Percentiles rank a stretch among this genome's conserved stretches.
These are phyloP conservation scores for Fraxinus latifolia DNA, from an alignment of 305 asterid genomes.

Conservation along the genomic window DNA sequence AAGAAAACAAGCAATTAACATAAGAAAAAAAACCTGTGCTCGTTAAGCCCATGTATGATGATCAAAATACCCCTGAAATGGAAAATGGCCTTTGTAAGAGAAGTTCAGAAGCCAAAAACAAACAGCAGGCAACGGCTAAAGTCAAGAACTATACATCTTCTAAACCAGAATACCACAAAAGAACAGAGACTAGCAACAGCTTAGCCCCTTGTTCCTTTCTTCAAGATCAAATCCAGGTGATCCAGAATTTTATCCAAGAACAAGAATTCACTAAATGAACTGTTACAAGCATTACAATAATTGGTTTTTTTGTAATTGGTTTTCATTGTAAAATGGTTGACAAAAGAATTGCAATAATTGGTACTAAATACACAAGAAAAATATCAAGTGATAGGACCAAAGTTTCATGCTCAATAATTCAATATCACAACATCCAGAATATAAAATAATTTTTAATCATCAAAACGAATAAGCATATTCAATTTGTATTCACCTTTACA, in stretches of 20 bases:
- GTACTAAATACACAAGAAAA: background rate
- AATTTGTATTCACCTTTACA: background rate
- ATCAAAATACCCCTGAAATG: conserved; percentile 79
- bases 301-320: background rate
- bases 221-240: conserved; percentile 18
- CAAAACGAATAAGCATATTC: background rate
- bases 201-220: conserved; percentile 17
- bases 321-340: background rate
- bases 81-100: conserved; percentile 22
- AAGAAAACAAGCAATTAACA: conserved; percentile 5
- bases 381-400: background rate
- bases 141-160: conserved; percentile 3
- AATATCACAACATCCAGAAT: background rate
- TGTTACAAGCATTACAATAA: background rate
- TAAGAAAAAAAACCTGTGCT: conserved; percentile 56
- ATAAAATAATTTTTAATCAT: background rate
- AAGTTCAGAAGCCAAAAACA: background rate
- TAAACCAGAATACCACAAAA: conserved; percentile 17
- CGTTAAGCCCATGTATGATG: conserved; percentile 93
- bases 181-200: conserved; percentile 24
- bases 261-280: background rate
- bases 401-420: background rate
- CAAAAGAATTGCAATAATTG: background rate
- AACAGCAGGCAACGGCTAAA: conserved; percentile 7
- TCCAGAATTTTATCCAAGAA: conserved; percentile 12